Base-by-base conservation (phyloP, 768 basidiomycete species). In the Boletus subcaerulescens region DNA sequence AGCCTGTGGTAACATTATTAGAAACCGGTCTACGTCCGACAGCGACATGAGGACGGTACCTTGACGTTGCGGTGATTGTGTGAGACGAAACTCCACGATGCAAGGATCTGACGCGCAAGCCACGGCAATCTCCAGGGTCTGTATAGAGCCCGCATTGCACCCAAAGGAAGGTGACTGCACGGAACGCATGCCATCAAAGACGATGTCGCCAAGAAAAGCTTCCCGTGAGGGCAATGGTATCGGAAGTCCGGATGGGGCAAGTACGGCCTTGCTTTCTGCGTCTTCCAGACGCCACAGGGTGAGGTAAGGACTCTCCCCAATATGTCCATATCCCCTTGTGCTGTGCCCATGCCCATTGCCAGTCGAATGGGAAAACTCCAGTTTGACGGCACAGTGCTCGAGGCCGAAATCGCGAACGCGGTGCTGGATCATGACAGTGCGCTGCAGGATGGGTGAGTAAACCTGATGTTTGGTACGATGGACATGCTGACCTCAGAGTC, bases 351-450 rank as follows among this genome's bases (percentile, higher is more conserved):
- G 43, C 3, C 35, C 49, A 13, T 56, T 31, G 20, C 41, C 9
- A 15, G 41, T 12, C 20, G 47, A 31, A 13, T 5, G 53, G 17
- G 53, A 55, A 35, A 65, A 42, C 45, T 45, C 42, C 14, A 64
- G 8, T 45, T 50, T 45, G 29, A 66, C 22, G 8, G 53, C 31
- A 31, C 65, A 66, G 29, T 61, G 33, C 32, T 65, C 61, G 20
- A 66, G 63, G 36, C 60, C 66, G 17, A 58, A 62, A 45, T 66
- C 66, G 11, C 58, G 64, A 62, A 63, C 55, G 31, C 60, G 66
- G 14, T 66, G 53, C 24, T 66, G 65, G 29, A 68, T 17, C 24
- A 65, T 17, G 48, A 65, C 4, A 10, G 53, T 45, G 13, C 53
- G 63, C 65, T 66, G 36, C 31, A 29, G 3, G 35, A 17, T 41